These are phyloP conservation scores for Metschnikowia aberdeeniae DNA, from an alignment of 805 yeast species.

Conservation along the genomic window DNA sequence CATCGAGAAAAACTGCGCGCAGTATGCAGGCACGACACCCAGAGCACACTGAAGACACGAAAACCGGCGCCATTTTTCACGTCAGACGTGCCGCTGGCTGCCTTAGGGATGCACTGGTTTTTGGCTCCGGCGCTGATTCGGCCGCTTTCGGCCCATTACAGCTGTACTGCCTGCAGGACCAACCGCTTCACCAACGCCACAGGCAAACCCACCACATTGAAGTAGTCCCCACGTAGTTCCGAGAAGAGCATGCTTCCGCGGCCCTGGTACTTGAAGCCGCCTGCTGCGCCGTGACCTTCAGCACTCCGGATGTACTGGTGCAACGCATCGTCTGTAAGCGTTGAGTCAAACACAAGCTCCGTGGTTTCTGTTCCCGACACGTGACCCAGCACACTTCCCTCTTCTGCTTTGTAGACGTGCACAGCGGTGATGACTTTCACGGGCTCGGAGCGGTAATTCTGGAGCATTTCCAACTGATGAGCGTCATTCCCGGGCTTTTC, in stretches of 20 bases:
- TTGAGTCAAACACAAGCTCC: constrained; percentile 45
- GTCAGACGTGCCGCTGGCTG: too few relatives aligned
- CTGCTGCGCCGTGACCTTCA: constrained; percentile 84
- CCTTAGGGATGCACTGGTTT: too few relatives aligned
- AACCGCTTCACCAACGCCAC: constrained; percentile 15
- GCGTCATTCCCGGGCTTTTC: constrained; percentile 65
- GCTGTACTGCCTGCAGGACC: background rate
- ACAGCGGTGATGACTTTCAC: constrained; percentile 36
- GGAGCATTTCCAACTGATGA: constrained; percentile 29
- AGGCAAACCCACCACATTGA: constrained; percentile 87
- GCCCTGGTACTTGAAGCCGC: constrained; percentile 86
- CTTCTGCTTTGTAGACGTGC: constrained; percentile 19
- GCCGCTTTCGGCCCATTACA: background rate
- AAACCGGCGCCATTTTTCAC: too few relatives aligned
- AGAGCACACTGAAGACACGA: background rate
- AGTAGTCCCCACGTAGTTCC: constrained; percentile 71
- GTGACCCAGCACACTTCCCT: constrained; percentile 5
- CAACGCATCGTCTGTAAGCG: constrained; percentile 52
- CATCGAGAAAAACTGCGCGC: constrained; percentile 14
- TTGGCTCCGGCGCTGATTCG: background rate
- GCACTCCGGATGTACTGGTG: constrained; percentile 58
- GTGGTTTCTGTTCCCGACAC: constrained; percentile 26
- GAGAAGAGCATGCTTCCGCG: constrained; percentile 62
- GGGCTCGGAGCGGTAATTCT: constrained; percentile 19
- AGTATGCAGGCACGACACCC: background rate